These are phyloP conservation scores for Aspergillus novoparasiticus DNA, from an alignment of 2,329 filamentous ascomycete species.

Conservation along the genomic window DNA sequence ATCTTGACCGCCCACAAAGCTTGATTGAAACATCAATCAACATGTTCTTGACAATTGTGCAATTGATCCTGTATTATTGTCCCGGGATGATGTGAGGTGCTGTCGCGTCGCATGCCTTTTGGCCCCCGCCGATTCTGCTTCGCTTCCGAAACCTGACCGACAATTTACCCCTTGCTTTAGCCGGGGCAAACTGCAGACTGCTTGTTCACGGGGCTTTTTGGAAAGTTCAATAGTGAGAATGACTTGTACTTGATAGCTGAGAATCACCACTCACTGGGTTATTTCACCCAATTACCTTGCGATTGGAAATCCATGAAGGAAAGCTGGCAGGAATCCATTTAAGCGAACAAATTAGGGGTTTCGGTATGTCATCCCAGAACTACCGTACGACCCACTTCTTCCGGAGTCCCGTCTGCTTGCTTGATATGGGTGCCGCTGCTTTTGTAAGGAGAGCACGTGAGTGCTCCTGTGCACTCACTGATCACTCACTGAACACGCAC, in stretches of 20 bases:
- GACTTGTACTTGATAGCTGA: background rate
- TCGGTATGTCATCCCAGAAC: background rate
- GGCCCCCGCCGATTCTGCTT: background rate
- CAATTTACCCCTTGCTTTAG: background rate
- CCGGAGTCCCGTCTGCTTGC: too few species aligned
- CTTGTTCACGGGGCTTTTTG: background rate
- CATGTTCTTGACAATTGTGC: background rate
- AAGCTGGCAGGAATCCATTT: background rate
- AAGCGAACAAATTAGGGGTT: background rate
- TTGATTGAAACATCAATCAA: too few species aligned
- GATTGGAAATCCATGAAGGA: background rate
- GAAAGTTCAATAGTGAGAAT: background rate
- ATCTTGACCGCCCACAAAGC: too few species aligned
- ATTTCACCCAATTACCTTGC: background rate
- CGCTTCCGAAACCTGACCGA: background rate
- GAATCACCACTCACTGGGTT: background rate
- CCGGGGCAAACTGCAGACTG: background rate
- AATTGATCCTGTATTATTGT: background rate
- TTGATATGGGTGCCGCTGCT: too few species aligned
- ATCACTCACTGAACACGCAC: too few species aligned
- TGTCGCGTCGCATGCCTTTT: background rate
- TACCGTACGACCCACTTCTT: background rate
- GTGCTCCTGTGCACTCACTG: too few species aligned
- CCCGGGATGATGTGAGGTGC: background rate
- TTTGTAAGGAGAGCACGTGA: too few species aligned